Evolutionary conservation across 2,329 filamentous ascomycete species (phyloP).

Genomic region (Fusarium sp.): DNA sequence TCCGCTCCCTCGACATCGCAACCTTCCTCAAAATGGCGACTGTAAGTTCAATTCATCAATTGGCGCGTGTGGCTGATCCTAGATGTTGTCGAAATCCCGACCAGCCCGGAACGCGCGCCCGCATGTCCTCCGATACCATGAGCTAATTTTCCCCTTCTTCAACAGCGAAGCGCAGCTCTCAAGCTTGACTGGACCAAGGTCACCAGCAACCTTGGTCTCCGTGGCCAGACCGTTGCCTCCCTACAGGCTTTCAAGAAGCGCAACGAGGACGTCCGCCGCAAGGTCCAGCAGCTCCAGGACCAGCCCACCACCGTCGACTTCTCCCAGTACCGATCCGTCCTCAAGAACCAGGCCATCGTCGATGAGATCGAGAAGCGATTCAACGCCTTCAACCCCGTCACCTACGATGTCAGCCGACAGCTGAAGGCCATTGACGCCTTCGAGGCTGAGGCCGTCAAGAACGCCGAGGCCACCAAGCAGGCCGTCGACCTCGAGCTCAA

Average conservation of each 20-base stretch:
- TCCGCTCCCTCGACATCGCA: conserved; percentile 59
- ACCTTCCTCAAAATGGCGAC: conserved; percentile 72
- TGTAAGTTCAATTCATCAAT: conserved; percentile 64
- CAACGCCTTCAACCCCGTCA: conserved; percentile 87
- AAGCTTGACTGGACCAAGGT: conserved; percentile 99
- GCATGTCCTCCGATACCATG: conserved; percentile 48
- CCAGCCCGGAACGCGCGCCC: conserved; percentile 28
- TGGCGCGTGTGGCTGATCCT: conserved; percentile 38
- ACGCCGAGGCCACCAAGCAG: conserved; percentile 94
- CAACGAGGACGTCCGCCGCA: conserved; percentile 98
- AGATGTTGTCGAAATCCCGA: conserved; percentile 29
- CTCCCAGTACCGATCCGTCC: conserved; percentile 85
- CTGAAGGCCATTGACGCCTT: conserved; percentile 98
- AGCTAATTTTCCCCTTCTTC: conserved; percentile 64
- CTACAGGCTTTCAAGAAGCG: conserved; percentile 99
- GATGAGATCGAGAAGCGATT: conserved; percentile 98
- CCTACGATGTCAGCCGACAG: conserved; percentile 93
- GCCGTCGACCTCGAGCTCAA: conserved; percentile 95
- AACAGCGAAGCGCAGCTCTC: conserved; percentile 94
- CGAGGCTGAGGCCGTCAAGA: conserved; percentile 96
- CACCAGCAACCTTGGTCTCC: conserved; percentile 92
- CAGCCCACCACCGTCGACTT: conserved; percentile 92
- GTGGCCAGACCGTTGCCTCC: conserved; percentile 90
- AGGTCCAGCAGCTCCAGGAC: conserved; percentile 85
- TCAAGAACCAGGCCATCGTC: conserved; percentile 96